Evolutionary conservation across 2,329 filamentous ascomycete genomes (phyloP).

Genomic region (Colletotrichum sp.): DNA sequence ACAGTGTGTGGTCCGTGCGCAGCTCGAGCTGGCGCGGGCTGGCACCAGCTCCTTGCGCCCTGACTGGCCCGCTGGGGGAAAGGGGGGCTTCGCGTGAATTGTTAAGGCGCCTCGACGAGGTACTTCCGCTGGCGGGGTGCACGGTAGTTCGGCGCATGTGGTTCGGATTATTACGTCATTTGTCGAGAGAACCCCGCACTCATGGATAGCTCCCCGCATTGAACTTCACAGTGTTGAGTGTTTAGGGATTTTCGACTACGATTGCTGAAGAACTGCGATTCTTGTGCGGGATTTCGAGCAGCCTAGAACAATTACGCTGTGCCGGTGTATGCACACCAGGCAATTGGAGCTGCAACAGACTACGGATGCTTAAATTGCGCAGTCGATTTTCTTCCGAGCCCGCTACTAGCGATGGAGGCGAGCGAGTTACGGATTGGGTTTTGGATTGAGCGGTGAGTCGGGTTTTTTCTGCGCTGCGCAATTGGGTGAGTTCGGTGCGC

Average conservation of each 20-base stretch:
- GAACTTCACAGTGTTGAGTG: neutral
- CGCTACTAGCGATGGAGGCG: neutral
- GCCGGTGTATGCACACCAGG: neutral
- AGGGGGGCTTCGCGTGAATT: neutral
- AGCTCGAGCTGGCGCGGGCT: neutral
- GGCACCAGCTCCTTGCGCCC: neutral
- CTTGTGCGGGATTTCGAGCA: neutral
- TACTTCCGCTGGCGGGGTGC: neutral
- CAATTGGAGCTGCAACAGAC: neutral
- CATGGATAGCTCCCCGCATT: neutral
- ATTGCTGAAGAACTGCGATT: neutral
- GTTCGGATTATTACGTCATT: constrained; percentile 12
- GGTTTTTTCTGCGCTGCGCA: neutral
- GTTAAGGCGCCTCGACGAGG: neutral
- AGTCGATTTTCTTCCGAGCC: neutral
- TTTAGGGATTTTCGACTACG: neutral
- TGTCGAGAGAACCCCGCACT: constrained; percentile 1
- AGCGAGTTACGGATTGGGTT: constrained; percentile 9
- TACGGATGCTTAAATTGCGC: neutral
- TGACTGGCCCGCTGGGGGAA: neutral
- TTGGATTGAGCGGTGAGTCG: constrained; percentile 11
- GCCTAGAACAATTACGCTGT: neutral
- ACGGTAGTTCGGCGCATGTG: neutral
- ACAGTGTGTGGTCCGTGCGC: neutral
- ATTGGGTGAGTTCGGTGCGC: neutral